Conservation (phyloP, 164 flowering plant genomes). For the Aristolochia californica region DNA sequence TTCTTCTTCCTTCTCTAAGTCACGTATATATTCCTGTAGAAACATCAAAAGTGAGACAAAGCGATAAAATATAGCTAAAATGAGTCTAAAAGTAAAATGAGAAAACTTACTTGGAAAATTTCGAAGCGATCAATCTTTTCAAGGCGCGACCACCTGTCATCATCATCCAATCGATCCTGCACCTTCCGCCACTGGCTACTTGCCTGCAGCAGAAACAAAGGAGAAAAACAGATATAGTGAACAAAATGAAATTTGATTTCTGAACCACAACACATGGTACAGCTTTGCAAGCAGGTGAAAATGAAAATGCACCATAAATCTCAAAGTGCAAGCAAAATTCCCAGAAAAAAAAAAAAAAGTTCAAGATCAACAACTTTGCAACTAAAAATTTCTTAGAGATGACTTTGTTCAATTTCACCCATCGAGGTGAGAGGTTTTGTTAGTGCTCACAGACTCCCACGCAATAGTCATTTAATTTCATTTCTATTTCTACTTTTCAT, state of each 20-base stretch:
- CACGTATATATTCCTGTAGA: slow-evolving; percentile 74
- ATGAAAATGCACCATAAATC: not conserved
- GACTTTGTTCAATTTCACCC: too few relatives aligned
- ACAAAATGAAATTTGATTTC: not conserved
- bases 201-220: slow-evolving; percentile 38
- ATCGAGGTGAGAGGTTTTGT: too few relatives aligned
- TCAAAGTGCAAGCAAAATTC: too few relatives aligned
- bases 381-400: too few relatives aligned
- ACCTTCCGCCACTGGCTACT: slow-evolving; percentile 90
- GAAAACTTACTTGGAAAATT: slow-evolving; percentile 53
- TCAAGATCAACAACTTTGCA: too few relatives aligned
- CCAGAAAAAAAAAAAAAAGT: too few relatives aligned
- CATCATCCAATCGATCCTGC: slow-evolving; percentile 87
- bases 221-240: too few relatives aligned
- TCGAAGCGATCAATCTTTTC: slow-evolving; percentile 85
- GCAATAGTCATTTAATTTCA: too few relatives aligned
- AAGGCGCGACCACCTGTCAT: slow-evolving; percentile 81
- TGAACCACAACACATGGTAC: too few relatives aligned
- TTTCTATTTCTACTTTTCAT: too few relatives aligned
- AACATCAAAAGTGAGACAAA: slow-evolving; percentile 11
- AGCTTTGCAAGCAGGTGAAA: not conserved
- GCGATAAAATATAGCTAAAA: not conserved
- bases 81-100: not conserved
- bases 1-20: slow-evolving; percentile 89
- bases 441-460: too few relatives aligned